Evolutionary conservation across 1,139 yeast species (phyloP).

Genomic region (Yamadazyma siamensis): DNA sequence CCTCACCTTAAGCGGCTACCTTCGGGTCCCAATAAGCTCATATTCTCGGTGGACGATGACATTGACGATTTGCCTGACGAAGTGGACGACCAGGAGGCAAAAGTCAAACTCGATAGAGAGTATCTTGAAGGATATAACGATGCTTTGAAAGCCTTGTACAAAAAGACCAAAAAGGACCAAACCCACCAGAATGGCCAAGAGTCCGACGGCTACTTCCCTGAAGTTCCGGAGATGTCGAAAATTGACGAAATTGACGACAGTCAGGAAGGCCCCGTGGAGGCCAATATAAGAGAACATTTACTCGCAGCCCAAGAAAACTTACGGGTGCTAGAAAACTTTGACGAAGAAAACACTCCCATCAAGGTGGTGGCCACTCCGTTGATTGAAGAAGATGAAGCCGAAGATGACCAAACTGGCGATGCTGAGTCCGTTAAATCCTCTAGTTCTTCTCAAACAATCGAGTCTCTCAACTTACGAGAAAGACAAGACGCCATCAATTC

Average conservation of each 20-base stretch:
- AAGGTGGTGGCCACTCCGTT: constrained; percentile 14
- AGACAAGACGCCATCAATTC: constrained; percentile 95
- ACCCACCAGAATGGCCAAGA: constrained; percentile 4
- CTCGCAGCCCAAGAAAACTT: constrained; percentile 20
- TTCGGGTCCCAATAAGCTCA: constrained; percentile 26
- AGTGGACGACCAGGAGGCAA: constrained; percentile 25
- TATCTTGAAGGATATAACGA: constrained; percentile 72
- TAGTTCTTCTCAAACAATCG: constrained; percentile 57
- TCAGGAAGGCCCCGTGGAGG: constrained; percentile 12
- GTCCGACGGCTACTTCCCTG: constrained; percentile 12
- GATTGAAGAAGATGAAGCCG: constrained; percentile 15
- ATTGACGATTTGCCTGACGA: constrained; percentile 48
- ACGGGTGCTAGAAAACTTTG: constrained; percentile 16
- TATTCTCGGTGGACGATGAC: constrained; percentile 77
- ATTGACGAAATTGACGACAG: constrained; percentile 6
- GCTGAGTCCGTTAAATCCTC: constrained; percentile 24
- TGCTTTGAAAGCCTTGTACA: constrained; percentile 50
- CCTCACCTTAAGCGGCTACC: constrained; percentile 25
- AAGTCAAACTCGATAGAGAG: constrained; percentile 43
- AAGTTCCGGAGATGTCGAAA: constrained; percentile 8
- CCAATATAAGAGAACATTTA: constrained; percentile 16
- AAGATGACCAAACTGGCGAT: constrained; percentile 10
- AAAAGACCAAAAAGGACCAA: constrained; percentile 15
- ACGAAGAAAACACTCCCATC: constrained; percentile 11
- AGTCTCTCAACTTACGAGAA: constrained; percentile 85